Evolutionary conservation across 129 eudicot species (phyloP).

Genomic region (Gnaphalium uliginosum): DNA sequence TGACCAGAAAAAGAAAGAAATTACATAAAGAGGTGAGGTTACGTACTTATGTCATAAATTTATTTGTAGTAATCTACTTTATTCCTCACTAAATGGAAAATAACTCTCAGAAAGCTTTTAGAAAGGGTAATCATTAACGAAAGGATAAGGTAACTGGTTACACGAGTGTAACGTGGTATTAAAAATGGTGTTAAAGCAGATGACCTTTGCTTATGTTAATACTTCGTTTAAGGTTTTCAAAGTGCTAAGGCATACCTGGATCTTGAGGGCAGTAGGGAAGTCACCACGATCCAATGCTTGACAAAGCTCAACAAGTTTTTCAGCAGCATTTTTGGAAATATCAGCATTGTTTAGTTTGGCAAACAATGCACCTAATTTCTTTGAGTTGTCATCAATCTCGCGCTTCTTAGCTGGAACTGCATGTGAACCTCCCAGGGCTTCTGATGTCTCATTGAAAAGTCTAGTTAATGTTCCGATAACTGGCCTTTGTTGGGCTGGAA

Average conservation of each 20-base stretch:
- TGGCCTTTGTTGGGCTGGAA: conserved; percentile 73
- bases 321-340: conserved; percentile 81
- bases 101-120: no score
- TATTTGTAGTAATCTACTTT: no score
- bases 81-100: no score
- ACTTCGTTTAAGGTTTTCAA: background rate
- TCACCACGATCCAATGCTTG: conserved; percentile 89
- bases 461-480: conserved; percentile 82
- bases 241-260: conserved; percentile 53
- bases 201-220: background rate
- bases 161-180: no score
- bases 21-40: no score
- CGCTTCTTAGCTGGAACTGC: conserved; percentile 82
- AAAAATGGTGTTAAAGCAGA: background rate
- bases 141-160: no score
- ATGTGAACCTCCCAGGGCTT: conserved; percentile 76
- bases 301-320: conserved; percentile 90
- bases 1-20: background rate
- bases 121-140: no score
- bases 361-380: conserved; percentile 83
- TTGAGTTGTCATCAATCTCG: conserved; percentile 93
- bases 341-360: conserved; percentile 79
- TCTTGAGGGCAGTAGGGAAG: conserved; percentile 72
- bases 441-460: conserved; percentile 89
- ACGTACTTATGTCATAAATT: no score